Evolutionary conservation across 1,284 basidiomycete genomes (phyloP).

Genomic region (Cutaneotrichosporon dermatis): DNA sequence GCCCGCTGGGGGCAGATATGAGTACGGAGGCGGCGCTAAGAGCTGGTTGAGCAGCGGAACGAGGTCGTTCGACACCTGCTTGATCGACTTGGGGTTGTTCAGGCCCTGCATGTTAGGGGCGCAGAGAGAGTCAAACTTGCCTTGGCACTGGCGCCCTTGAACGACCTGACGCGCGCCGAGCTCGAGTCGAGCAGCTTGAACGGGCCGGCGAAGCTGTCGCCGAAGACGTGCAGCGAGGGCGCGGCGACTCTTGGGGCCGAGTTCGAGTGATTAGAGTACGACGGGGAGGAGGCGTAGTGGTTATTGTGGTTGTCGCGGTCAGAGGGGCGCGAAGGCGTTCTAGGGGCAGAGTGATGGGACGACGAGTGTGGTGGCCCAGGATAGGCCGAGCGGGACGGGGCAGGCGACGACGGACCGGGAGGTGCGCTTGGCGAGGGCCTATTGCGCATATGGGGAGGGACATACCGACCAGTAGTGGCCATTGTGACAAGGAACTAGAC

Average conservation of each 20-base stretch:
- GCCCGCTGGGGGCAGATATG: constrained; percentile 30
- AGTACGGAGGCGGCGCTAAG: constrained; percentile 38
- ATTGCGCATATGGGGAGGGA: constrained; percentile 38
- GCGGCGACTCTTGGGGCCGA: background rate
- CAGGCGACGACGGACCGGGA: background rate
- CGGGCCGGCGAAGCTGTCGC: constrained; percentile 44
- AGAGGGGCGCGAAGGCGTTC: too few relatives aligned
- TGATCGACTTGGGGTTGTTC: constrained; percentile 45
- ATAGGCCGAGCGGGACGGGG: background rate
- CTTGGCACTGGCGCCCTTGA: constrained; percentile 46
- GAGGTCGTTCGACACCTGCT: constrained; percentile 38
- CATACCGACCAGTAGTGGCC: constrained; percentile 23
- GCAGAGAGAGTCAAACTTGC: constrained; percentile 15
- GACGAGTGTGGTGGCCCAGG: too few relatives aligned
- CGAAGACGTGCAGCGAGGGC: constrained; percentile 35
- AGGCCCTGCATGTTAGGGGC: constrained; percentile 29
- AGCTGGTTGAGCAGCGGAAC: constrained; percentile 33
- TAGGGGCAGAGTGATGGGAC: too few relatives aligned
- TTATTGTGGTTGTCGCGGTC: too few relatives aligned
- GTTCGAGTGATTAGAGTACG: too few relatives aligned
- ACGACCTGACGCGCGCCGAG: constrained; percentile 30
- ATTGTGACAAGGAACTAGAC: background rate
- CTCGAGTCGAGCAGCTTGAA: constrained; percentile 37
- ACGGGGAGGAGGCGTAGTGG: background rate
- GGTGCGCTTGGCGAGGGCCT: constrained; percentile 4